Evolutionary conservation across 306 rosid genomes (phyloP).

Genomic region (Herpetospermum pedunculosum): DNA sequence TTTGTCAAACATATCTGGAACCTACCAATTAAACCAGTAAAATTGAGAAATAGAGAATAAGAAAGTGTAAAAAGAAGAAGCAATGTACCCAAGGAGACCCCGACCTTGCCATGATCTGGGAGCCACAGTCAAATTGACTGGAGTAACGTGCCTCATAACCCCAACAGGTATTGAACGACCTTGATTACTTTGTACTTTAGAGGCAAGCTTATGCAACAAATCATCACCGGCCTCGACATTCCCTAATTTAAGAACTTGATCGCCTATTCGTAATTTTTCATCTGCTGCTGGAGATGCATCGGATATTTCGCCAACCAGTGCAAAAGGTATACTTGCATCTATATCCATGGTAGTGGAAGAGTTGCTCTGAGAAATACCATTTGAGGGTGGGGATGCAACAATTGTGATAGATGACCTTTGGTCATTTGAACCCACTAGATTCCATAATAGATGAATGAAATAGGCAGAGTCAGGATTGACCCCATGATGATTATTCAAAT

Average conservation of each 20-base stretch:
- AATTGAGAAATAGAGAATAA: conserved; percentile 9
- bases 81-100: conserved; percentile 71
- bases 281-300: conserved; percentile 86
- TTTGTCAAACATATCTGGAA: neutral
- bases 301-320: conserved; percentile 77
- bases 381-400: conserved; percentile 27
- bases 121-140: conserved; percentile 47
- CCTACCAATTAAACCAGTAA: neutral
- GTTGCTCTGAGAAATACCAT: conserved; percentile 28
- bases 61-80: conserved; percentile 10
- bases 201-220: conserved; percentile 56
- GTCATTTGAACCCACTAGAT: conserved; percentile 28
- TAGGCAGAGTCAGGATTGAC: neutral
- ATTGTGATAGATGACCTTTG: conserved; percentile 25
- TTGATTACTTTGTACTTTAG: conserved; percentile 57
- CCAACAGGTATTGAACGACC: conserved; percentile 41
- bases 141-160: conserved; percentile 63
- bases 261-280: conserved; percentile 86
- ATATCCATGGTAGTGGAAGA: conserved; percentile 38
- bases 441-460: conserved; percentile 18
- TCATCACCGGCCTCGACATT: conserved; percentile 69
- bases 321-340: conserved; percentile 62
- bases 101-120: conserved; percentile 97
- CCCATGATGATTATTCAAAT: neutral
- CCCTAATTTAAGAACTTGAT: conserved; percentile 80